A percentile compares a stretch with the other conserved stretches of the same genome.
Conservation (phyloP, 768 basidiomycete genomes). For the Kwoniella dejecticola region DNA sequence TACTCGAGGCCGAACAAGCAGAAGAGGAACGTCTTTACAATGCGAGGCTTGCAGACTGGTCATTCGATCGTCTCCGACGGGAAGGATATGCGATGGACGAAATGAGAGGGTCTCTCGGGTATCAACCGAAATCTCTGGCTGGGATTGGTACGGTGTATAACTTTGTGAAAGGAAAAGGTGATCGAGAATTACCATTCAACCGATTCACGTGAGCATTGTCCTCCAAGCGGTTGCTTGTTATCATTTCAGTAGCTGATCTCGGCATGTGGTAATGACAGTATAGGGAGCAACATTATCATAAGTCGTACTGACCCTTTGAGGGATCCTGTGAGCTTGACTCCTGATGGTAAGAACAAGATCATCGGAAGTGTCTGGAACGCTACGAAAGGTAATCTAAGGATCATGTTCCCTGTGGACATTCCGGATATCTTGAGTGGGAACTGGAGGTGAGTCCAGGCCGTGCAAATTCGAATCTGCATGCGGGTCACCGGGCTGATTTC, state of each 20-base stretch:
- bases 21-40: conserved; percentile 66
- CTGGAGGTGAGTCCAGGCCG: conserved; percentile 43
- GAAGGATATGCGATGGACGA: conserved; percentile 74
- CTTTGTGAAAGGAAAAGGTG: conserved; percentile 66
- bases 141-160: conserved; percentile 53
- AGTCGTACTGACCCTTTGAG: conserved; percentile 68
- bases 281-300: conserved; percentile 69
- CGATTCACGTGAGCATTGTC: conserved; percentile 73
- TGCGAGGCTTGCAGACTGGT: conserved; percentile 71
- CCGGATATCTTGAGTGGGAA: conserved; percentile 21
- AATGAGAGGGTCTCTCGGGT: conserved; percentile 58
- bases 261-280: no score
- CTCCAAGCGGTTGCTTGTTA: no score
- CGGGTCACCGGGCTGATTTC: not conserved
- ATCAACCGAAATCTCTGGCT: conserved; percentile 8
- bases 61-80: conserved; percentile 62
- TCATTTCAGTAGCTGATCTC: no score
- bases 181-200: conserved; percentile 64
- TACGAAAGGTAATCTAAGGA: conserved; percentile 29
- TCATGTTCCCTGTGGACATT: conserved; percentile 32
- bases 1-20: conserved; percentile 65
- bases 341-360: conserved; percentile 50
- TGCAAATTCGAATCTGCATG: not conserved
- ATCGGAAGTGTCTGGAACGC: conserved; percentile 35
- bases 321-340: conserved; percentile 55